Conservation (phyloP, 2,329 filamentous ascomycete genomes). For the Claviceps purpurea region DNA sequence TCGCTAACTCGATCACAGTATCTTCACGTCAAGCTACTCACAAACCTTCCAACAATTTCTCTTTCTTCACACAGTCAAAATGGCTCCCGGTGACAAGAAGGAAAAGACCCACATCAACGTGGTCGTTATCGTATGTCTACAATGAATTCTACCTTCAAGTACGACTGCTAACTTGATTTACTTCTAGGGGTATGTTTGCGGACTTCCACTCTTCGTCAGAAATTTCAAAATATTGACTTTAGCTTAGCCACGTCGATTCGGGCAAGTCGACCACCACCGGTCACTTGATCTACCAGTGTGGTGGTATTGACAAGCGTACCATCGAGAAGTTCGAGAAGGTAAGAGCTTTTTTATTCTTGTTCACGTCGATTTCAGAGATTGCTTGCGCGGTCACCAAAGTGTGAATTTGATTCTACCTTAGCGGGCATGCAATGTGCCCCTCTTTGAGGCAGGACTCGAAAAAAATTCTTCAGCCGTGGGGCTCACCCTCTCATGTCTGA, state of each 20-base stretch:
- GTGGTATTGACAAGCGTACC: conserved; percentile 99
- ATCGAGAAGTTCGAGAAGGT: conserved; percentile 99
- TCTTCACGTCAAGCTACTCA: conserved; percentile 4
- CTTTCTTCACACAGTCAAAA: conserved; percentile 2
- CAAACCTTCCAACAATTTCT: conserved; percentile 4
- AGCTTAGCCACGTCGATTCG: conserved; percentile 80
- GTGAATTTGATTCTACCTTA: too few species aligned
- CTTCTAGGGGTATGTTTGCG: conserved; percentile 15
- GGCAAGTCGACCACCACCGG: conserved; percentile 94
- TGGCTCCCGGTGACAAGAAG: conserved; percentile 51
- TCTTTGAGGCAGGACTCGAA: too few species aligned
- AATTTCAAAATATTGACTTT: conserved; percentile 16
- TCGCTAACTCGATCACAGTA: conserved; percentile 3
- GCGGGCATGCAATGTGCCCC: too few species aligned
- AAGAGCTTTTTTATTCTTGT: conserved; percentile 23
- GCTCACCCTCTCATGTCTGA: too few species aligned
- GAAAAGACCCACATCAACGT: conserved; percentile 95
- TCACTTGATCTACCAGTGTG: conserved; percentile 99
- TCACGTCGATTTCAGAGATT: background rate
- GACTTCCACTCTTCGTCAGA: conserved; percentile 13
- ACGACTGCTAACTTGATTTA: conserved; percentile 9
- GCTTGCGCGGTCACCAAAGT: background rate
- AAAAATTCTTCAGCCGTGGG: too few species aligned
- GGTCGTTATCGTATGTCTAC: conserved; percentile 65
- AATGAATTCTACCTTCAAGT: background rate